Conservation (phyloP, 1,284 basidiomycete genomes). For the Pascua guehoae region DNA sequence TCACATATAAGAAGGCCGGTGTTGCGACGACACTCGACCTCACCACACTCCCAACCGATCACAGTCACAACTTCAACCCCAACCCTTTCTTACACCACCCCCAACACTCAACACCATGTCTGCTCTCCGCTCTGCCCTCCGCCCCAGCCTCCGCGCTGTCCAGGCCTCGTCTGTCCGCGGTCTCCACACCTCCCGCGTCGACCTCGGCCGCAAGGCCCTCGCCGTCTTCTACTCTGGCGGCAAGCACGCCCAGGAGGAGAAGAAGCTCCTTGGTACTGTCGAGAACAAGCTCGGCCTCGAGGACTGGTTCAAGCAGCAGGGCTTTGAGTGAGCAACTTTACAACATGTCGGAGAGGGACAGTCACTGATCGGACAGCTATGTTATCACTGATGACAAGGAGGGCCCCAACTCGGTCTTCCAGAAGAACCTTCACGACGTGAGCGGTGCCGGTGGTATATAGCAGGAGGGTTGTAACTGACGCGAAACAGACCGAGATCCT, state of each 20-base stretch:
- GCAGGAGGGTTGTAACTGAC: no score
- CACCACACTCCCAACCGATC: no score
- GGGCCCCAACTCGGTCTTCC: conserved; percentile 76
- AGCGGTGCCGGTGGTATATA: no score
- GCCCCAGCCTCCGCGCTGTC: no score
- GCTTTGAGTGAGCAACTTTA: conserved; percentile 63
- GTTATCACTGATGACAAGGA: conserved; percentile 80
- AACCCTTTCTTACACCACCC: no score
- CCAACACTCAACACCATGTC: no score
- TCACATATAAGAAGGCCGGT: no score
- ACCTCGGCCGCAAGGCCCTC: conserved; percentile 57
- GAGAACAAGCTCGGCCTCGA: conserved; percentile 84
- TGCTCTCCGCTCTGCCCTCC: no score
- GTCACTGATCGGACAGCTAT: conserved; percentile 25
- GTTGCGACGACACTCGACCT: no score
- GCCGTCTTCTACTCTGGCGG: conserved; percentile 62
- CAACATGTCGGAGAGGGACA: not conserved
- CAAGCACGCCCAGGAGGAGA: conserved; percentile 68
- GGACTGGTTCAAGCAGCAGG: conserved; percentile 67
- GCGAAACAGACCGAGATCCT: conserved; percentile 34
- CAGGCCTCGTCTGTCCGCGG: no score
- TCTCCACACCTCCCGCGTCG: no score
- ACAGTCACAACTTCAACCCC: no score
- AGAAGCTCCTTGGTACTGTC: conserved; percentile 79
- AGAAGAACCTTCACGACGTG: conserved; percentile 44